Conservation (phyloP, 2,329 filamentous ascomycete genomes). For the Zasmidium cellare region DNA sequence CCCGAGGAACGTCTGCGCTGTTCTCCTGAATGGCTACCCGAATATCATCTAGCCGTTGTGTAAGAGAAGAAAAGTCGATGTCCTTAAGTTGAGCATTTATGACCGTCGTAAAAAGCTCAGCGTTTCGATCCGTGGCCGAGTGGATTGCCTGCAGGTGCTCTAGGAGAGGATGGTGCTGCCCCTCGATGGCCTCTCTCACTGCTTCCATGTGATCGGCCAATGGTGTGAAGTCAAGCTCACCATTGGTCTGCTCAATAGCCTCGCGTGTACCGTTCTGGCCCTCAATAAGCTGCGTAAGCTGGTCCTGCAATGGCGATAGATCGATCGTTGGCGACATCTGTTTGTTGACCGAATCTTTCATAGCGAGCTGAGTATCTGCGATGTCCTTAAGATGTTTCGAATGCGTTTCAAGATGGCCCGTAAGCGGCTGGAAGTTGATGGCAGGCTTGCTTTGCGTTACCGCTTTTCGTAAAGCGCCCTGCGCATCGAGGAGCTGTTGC, state of each 20-base stretch:
- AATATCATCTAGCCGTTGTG: neutral
- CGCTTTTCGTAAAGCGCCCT: neutral
- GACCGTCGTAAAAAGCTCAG: conserved; percentile 6
- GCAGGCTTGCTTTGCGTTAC: neutral
- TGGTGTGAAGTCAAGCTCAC: conserved; percentile 22
- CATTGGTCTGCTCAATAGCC: conserved; percentile 13
- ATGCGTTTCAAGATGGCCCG: neutral
- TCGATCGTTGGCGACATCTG: neutral
- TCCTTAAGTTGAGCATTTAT: neutral
- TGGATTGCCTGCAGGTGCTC: conserved; percentile 23
- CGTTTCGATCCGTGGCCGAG: conserved; percentile 18
- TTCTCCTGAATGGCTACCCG: neutral
- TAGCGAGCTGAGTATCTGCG: too few relatives aligned
- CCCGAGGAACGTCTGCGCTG: neutral
- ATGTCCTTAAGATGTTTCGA: too few relatives aligned
- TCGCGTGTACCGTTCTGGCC: conserved; percentile 21
- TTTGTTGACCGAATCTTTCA: too few relatives aligned
- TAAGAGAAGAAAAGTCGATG: conserved; percentile 3
- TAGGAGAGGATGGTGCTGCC: neutral
- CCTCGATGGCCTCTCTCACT: conserved; percentile 7
- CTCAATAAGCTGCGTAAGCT: conserved; percentile 19
- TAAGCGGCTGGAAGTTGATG: neutral
- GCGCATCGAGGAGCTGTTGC: conserved; percentile 1
- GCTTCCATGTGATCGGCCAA: conserved; percentile 23
- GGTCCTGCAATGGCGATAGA: conserved; percentile 3